A percentile compares a stretch with the other conserved stretches of the same genome.
Evolutionary conservation across 345 rosid species (phyloP).

Genomic region (Eucalyptus urophylla): DNA sequence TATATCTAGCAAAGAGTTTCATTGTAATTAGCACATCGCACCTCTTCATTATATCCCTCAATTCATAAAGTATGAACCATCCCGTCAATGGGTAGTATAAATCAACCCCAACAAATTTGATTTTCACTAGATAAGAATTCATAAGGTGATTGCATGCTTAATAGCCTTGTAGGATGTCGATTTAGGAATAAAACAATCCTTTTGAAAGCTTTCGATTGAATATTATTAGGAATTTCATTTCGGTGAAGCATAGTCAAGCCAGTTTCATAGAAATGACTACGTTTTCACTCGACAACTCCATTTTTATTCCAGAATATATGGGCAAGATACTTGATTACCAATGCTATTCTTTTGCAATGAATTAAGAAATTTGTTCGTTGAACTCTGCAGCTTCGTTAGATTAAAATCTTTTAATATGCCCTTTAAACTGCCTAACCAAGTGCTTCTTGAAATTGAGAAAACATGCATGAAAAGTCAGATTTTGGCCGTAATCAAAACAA

Average conservation of each 20-base stretch:
- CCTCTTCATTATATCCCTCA: too few species aligned
- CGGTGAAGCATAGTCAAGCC: not conserved
- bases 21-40: too few species aligned
- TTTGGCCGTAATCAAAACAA: not conserved
- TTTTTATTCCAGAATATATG: too few species aligned
- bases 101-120: not conserved
- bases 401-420: not conserved
- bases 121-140: not conserved
- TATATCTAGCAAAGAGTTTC: too few species aligned
- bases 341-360: too few species aligned
- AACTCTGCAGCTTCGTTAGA: not conserved
- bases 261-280: not conserved
- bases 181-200: not conserved
- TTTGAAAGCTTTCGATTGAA: accelerated
- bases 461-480: not conserved
- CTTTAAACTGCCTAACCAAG: not conserved
- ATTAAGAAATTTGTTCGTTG: not conserved
- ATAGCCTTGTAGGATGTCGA: not conserved
- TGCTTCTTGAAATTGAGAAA: not conserved
- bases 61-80: too few species aligned
- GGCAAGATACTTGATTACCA: too few species aligned
- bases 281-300: not conserved
- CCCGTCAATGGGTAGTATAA: accelerated
- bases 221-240: too few species aligned
- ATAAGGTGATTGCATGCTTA: not conserved